Evolutionary conservation across 495 filamentous ascomycete genomes (phyloP).

Genomic region (Chaetomium cochliodes): DNA sequence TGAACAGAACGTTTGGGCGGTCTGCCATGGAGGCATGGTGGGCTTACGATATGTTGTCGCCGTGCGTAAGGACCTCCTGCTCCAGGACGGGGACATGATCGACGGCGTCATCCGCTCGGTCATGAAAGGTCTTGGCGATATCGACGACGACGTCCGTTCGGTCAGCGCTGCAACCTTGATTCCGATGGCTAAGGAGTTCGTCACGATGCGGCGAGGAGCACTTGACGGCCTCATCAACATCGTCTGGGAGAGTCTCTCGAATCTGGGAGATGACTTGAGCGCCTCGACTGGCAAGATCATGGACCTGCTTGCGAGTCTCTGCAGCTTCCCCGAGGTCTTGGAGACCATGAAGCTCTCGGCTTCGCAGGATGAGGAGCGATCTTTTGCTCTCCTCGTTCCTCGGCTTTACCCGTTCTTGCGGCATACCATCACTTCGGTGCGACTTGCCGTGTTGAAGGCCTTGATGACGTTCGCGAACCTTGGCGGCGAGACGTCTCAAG

Average conservation of each 20-base stretch:
- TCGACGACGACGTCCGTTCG: constrained; percentile 92
- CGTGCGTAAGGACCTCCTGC: constrained; percentile 84
- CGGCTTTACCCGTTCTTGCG: constrained; percentile 93
- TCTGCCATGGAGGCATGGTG: constrained; percentile 97
- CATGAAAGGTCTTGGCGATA: constrained; percentile 89
- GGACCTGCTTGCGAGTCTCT: constrained; percentile 94
- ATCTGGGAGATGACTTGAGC: constrained; percentile 91
- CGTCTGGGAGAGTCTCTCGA: constrained; percentile 95
- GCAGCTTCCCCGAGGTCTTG: constrained; percentile 88
- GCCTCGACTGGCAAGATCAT: constrained; percentile 97
- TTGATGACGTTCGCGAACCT: constrained; percentile 89
- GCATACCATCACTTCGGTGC: constrained; percentile 94
- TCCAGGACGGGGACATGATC: constrained; percentile 78
- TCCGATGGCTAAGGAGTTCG: constrained; percentile 91
- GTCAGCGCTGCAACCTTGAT: constrained; percentile 96
- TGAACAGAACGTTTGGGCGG: constrained; percentile 76
- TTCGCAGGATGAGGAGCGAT: constrained; percentile 73
- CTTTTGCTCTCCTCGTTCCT: constrained; percentile 88
- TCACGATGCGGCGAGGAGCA: constrained; percentile 71
- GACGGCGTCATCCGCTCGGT: constrained; percentile 90
- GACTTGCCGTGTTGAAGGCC: constrained; percentile 87
- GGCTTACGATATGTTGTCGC: constrained; percentile 92
- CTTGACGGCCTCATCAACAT: constrained; percentile 83
- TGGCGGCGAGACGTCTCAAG: constrained; percentile 75
- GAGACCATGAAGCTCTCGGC: constrained; percentile 93